These are phyloP conservation scores for Coemansia sp. DNA, from an alignment of 192 early-diverging fungal genomes.

Conservation along the genomic window DNA sequence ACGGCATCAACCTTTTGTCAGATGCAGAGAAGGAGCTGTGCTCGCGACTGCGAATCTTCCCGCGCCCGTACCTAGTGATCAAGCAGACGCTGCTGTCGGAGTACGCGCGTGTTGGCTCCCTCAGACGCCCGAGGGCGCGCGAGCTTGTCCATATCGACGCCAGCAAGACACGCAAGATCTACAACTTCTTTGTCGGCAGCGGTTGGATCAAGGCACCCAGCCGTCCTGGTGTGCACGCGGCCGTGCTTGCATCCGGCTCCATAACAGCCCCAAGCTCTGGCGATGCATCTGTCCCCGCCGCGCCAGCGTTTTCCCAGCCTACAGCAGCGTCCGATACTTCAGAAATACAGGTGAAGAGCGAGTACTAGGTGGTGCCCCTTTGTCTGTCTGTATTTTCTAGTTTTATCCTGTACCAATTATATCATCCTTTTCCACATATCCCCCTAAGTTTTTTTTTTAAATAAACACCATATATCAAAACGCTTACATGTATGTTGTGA, in stretches of 20 bases:
- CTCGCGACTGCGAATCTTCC: slow-evolving; percentile 78
- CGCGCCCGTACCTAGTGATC: slow-evolving; percentile 86
- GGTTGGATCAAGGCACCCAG: slow-evolving; percentile 80
- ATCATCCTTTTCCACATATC: background rate
- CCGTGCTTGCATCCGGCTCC: slow-evolving; percentile 5
- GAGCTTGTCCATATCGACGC: slow-evolving; percentile 91
- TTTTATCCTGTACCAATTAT: background rate
- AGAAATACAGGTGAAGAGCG: background rate
- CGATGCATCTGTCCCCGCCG: slow-evolving; percentile 7
- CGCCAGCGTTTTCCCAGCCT: background rate
- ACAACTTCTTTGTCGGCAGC: slow-evolving; percentile 90
- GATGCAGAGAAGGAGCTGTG: slow-evolving; percentile 81
- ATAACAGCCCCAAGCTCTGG: background rate
- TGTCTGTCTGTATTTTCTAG: too few relatives aligned
- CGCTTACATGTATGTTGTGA: too few relatives aligned
- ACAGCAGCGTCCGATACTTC: background rate
- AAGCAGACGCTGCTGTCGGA: slow-evolving; percentile 90
- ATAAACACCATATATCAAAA: too few relatives aligned
- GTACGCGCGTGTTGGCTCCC: slow-evolving; percentile 69
- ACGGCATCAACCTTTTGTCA: slow-evolving; percentile 85
- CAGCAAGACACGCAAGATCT: slow-evolving; percentile 82
- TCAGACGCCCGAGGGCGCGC: slow-evolving; percentile 77
- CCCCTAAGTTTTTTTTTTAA: background rate
- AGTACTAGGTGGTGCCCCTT: background rate
- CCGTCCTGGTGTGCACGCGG: slow-evolving; percentile 9